Evolutionary conservation across 176 grass and related monocot genomes (phyloP), one percentile per base, ranked within the genome.

Genomic region (Avena sativa): DNA sequence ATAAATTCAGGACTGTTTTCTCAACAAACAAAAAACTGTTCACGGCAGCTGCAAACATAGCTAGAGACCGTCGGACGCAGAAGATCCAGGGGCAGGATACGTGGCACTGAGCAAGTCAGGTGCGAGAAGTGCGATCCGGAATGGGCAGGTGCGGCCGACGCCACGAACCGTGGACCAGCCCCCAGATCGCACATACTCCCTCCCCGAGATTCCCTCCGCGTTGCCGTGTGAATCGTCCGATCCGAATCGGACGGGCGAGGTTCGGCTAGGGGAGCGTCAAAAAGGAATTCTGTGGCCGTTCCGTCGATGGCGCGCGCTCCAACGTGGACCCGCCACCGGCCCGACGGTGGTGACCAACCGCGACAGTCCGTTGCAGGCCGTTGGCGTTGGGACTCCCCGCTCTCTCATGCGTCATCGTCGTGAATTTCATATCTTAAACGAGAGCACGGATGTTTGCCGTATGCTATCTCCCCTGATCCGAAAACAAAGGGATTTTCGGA

Each of bases 201-300:
- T 63, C 56, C 55, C 81, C 25, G 43, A 63, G 71, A 76, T 84
- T 84, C 81, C 4, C 68, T 63, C 82, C 4, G 40, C 6, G 56
- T 10, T 43, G 4, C 0, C 2, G 3, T 0, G 8, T 4, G 1
- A 5, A 0, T 5, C 83, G 83, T 51, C 0, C 32, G 83, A 76
- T 84, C 6, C 0, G 0, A 2, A 84, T 84, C 83, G 43, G 12
- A 51, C 71, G 44, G 57, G 13, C 3, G 17, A 36, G 9, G 12
- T 0, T 21, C 13, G 38, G 14, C 14, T 1, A 7, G 15, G 8
- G 51, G 57, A 85, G 83, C 70, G 70, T 75, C 53, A 0, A 55
- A 20, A 5, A 28, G 44, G 25, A 34, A 25, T 47, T 47, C 15
- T 1, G 57, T 57, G 43, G 47, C 71, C 43, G 40, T 49, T 76